Base-by-base conservation (phyloP, 2,329 filamentous ascomycete genomes). In the Diatrype stigma region DNA sequence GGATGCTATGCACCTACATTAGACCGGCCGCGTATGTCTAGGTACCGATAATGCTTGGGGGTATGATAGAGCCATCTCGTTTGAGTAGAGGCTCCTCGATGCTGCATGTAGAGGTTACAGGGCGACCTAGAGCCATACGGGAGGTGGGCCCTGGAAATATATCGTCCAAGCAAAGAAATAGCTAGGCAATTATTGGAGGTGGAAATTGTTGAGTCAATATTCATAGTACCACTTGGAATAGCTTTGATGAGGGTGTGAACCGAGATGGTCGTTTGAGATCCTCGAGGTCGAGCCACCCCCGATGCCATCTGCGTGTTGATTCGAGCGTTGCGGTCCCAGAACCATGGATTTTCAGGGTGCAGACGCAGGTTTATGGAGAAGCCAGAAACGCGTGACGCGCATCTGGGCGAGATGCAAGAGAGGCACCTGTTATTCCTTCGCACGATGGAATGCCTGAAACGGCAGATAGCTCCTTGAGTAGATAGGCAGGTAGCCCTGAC, bases 221-320 rank as follows among this genome's bases (percentile, higher is more conserved):
- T 30, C 26, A 5, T 30, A 5, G 6, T 10, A 30, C 26, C 26
- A 30, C 12, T 40, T 17, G 12, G 19, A 2, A 21, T 14, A 8
- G 16, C 17, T 19, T 17, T 22, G 17, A 19, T 19, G 37, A 40
- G 37, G 37, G n/a, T 21, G 37, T 17, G 19, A 40, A 40, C 19
- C 42, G 44, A 45, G 42, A 26, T 48, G 35, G 51, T 51, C 42
- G 49, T 37, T 28, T 50, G 35, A 38, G 44, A 21, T 45, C 47
- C 48, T 53, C 52, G 47, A 46, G 42, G 52, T 52, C 44, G 26
- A 50, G 40, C 51, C 35, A 53, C 45, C 51, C 51, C 10, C 26
- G 26, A 30, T 30, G 26, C 26, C 26, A 30, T 30, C 26, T 30
- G 26, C 10, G 26, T 30, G 10, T 30, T 30, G 26, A 30, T 30